Evolutionary conservation across 169 alveolate genomes (phyloP).

Genomic region (Neospora caninum): DNA sequence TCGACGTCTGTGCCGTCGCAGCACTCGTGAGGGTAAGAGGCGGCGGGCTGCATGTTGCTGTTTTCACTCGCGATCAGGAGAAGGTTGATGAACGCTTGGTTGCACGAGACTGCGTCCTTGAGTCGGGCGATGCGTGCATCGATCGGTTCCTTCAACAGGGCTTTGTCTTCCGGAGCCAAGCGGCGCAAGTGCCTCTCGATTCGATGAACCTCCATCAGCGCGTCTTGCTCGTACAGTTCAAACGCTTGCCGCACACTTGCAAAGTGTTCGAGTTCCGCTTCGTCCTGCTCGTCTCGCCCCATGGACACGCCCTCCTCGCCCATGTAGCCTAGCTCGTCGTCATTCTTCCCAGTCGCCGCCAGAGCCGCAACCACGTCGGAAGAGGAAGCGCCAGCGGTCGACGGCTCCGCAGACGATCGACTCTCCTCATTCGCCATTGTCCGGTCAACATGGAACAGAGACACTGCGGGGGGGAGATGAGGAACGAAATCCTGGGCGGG

Average conservation of each 20-base stretch:
- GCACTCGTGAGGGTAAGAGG: neutral
- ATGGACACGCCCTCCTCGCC: neutral
- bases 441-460: neutral
- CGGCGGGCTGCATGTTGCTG: constrained; percentile 29
- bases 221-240: constrained; percentile 49
- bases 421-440: neutral
- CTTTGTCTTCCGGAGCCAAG: constrained; percentile 34
- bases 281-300: constrained; percentile 22
- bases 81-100: constrained; percentile 65
- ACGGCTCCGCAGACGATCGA: neutral
- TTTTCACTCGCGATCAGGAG: constrained; percentile 47
- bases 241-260: constrained; percentile 56
- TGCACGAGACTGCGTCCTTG: constrained; percentile 44
- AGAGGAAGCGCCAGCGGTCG: neutral
- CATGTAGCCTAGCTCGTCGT: constrained; percentile 13
- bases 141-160: constrained; percentile 48
- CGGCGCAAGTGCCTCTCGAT: constrained; percentile 46
- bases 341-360: neutral
- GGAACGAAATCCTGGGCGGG: too few relatives aligned
- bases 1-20: neutral
- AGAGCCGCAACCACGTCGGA: neutral
- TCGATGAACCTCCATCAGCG: constrained; percentile 57
- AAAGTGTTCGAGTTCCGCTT: constrained; percentile 55
- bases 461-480: neutral
- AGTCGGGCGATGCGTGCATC: constrained; percentile 39